Percentiles rank a stretch among this genome's conserved stretches.
Conservation (phyloP, 768 basidiomycete species). For the Leccinum broughii region DNA sequence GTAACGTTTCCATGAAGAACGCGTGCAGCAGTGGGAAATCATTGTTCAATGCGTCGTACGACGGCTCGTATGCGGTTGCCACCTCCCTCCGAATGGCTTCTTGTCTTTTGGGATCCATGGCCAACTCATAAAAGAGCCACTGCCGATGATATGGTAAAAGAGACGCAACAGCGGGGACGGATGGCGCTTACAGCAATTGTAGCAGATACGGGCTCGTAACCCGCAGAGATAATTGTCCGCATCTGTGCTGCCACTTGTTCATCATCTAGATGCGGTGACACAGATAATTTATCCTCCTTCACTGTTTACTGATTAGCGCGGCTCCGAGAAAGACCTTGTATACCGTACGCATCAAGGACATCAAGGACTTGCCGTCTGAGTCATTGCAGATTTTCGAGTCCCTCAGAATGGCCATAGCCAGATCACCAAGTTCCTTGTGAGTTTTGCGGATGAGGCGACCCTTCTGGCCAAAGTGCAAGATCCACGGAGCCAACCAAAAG, state of each 20-base stretch:
- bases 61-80: conserved; percentile 43
- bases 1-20: conserved; percentile 59
- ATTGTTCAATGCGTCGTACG: conserved; percentile 51
- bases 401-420: conserved; percentile 53
- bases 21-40: conserved; percentile 58
- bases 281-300: conserved; percentile 44
- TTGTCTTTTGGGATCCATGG: conserved; percentile 52
- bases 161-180: neutral
- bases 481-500: conserved; percentile 59
- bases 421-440: conserved; percentile 52
- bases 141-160: conserved; percentile 24
- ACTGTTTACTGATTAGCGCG: conserved; percentile 27
- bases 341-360: conserved; percentile 54
- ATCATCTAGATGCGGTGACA: conserved; percentile 43
- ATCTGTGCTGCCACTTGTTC: conserved; percentile 58
- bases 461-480: conserved; percentile 56
- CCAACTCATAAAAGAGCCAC: conserved; percentile 70
- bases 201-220: conserved; percentile 42
- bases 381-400: conserved; percentile 52
- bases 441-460: conserved; percentile 56
- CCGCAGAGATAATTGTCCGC: conserved; percentile 64
- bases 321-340: neutral
- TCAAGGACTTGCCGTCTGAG: conserved; percentile 45
- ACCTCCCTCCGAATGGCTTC: conserved; percentile 57
- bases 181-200: conserved; percentile 32